These are phyloP conservation scores for Malus hybrid DNA, from an alignment of 331 rosid species.

Conservation along the genomic window DNA sequence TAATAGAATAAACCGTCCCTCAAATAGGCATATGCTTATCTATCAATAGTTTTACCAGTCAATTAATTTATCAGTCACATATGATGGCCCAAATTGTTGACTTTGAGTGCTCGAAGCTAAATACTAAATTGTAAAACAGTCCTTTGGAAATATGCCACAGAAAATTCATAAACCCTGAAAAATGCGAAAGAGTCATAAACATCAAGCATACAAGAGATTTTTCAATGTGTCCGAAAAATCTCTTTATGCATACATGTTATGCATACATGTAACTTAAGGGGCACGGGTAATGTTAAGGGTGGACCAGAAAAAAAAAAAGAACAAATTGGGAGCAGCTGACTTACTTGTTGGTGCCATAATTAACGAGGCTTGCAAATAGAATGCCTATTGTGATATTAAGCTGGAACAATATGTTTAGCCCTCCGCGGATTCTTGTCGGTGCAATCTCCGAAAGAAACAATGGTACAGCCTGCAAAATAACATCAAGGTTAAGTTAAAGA, in stretches of 20 bases:
- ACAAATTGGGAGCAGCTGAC: constrained; percentile 3
- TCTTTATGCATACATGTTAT: no score
- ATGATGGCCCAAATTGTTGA: background rate
- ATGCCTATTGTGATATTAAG: constrained; percentile 71
- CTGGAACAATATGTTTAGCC: constrained; percentile 75
- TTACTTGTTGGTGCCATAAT: constrained; percentile 59
- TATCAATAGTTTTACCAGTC: background rate
- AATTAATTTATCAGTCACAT: background rate
- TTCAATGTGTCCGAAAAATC: no score
- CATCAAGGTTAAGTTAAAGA: background rate
- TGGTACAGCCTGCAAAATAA: constrained; percentile 61
- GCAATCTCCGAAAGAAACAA: constrained; percentile 83
- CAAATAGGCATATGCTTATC: background rate
- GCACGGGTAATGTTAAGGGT: no score
- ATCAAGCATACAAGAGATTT: background rate
- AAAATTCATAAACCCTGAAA: no score
- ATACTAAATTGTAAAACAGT: background rate
- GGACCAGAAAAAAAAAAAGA: background rate
- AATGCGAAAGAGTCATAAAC: background rate
- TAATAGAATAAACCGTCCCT: background rate
- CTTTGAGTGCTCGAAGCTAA: background rate
- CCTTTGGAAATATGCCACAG: background rate
- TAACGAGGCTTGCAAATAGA: constrained; percentile 61
- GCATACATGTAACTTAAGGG: no score
- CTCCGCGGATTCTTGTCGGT: constrained; percentile 86